A percentile compares a stretch with the other conserved stretches of the same genome.
These are phyloP conservation scores for Neofusicoccum sp. DNA, from an alignment of 2,329 filamentous ascomycete species.

Conservation along the genomic window DNA sequence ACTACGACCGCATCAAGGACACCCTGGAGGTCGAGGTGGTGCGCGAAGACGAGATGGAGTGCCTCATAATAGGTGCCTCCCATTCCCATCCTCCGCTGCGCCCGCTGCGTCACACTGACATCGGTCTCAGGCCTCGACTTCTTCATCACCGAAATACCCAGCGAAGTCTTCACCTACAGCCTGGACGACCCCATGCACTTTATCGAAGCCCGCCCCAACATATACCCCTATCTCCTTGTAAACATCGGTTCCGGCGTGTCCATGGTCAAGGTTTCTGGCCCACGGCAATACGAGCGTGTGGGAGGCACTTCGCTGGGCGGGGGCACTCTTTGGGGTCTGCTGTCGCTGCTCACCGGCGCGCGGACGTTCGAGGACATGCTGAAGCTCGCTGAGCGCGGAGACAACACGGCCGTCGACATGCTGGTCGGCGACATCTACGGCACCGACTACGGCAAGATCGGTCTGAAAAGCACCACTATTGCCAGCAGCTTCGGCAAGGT, in stretches of 20 bases:
- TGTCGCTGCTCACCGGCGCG: conserved; percentile 89
- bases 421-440: conserved; percentile 98
- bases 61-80: conserved; percentile 78
- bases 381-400: conserved; percentile 81
- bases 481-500: conserved; percentile 97
- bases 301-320: conserved; percentile 93
- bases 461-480: conserved; percentile 91
- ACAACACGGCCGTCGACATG: conserved; percentile 93
- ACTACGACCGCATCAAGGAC: conserved; percentile 85
- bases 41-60: conserved; percentile 98
- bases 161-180: conserved; percentile 95
- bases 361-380: conserved; percentile 98
- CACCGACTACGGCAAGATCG: conserved; percentile 92
- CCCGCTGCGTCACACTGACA: background rate
- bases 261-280: conserved; percentile 94
- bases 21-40: conserved; percentile 83
- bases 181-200: conserved; percentile 84
- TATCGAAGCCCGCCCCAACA: conserved; percentile 70
- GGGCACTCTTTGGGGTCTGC: conserved; percentile 94
- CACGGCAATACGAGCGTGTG: conserved; percentile 81
- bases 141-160: conserved; percentile 96
- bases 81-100: background rate
- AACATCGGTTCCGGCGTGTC: conserved; percentile 97
- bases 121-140: conserved; percentile 75
- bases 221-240: conserved; percentile 95